These are phyloP conservation scores for Monilinia vaccinii-corymbosi DNA, from an alignment of 2,329 filamentous ascomycete genomes.

Conservation along the genomic window DNA sequence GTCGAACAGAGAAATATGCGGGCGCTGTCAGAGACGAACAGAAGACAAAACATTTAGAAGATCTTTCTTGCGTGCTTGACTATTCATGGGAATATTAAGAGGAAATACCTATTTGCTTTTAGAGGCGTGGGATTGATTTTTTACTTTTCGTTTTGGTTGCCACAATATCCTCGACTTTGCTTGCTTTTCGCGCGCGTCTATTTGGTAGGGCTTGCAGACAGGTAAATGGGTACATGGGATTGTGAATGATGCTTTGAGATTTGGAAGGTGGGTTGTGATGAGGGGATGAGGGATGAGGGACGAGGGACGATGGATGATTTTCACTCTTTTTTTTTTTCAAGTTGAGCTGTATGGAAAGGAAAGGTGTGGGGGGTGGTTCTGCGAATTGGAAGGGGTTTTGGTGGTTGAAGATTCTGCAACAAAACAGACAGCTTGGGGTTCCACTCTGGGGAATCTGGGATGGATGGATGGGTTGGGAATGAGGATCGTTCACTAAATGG, in stretches of 20 bases:
- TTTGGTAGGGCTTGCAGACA: not conserved
- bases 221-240: not conserved
- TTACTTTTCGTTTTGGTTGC: slow-evolving; percentile 7
- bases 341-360: not conserved
- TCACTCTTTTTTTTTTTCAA: slow-evolving; percentile 3
- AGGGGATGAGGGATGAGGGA: not conserved
- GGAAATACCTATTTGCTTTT: slow-evolving; percentile 30
- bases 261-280: slow-evolving; percentile 4
- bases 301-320: slow-evolving; percentile 1
- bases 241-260: not conserved
- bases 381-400: not conserved
- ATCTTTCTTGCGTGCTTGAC: slow-evolving; percentile 10
- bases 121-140: slow-evolving; percentile 7
- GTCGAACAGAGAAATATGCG: slow-evolving; percentile 20
- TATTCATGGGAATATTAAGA: slow-evolving; percentile 20
- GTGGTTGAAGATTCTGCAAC: not conserved
- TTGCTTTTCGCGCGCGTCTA: slow-evolving; percentile 1
- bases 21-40: slow-evolving; percentile 8
- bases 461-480: not conserved
- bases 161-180: slow-evolving; percentile 1
- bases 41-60: slow-evolving; percentile 25
- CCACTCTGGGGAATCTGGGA: not conserved
- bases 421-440: not conserved
- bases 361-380: not conserved
- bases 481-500: not conserved